Evolutionary conservation across 352 stramenopile species (phyloP).

Genomic region (Pythium volutum): DNA sequence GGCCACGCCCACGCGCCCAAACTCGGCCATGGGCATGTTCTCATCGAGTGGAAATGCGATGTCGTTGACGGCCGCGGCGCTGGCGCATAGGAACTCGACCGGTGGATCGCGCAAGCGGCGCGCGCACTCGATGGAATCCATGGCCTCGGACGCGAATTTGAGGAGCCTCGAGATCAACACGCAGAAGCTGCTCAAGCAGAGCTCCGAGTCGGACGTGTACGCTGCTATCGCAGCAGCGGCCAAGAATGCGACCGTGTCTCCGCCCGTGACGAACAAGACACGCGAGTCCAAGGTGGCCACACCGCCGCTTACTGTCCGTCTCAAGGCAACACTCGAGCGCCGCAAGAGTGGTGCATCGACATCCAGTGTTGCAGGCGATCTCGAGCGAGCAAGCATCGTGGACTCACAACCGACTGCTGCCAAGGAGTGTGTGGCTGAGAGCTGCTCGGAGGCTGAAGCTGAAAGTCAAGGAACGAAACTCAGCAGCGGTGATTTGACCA

Average conservation of each 20-base stretch:
- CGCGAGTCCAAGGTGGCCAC: conserved; percentile 6
- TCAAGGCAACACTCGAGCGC: conserved; percentile 17
- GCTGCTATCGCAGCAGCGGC: background rate
- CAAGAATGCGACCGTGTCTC: background rate
- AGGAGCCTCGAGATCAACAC: conserved; percentile 39
- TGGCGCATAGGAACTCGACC: background rate
- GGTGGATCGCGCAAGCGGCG: conserved; percentile 34
- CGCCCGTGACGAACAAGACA: conserved; percentile 1
- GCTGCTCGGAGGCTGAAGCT: conserved; percentile 19
- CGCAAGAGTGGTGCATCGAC: conserved; percentile 20
- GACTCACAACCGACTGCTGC: background rate
- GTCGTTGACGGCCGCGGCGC: background rate
- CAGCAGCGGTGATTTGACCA: background rate
- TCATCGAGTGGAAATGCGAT: background rate
- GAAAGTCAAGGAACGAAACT: conserved; percentile 1
- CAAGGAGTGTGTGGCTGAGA: conserved; percentile 24
- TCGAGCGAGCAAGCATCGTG: background rate
- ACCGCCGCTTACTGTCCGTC: conserved; percentile 16
- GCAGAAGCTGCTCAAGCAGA: conserved; percentile 22
- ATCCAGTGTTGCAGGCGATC: background rate
- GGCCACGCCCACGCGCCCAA: background rate
- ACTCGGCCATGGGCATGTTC: background rate
- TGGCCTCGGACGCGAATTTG: conserved; percentile 58
- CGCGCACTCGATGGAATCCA: conserved; percentile 66
- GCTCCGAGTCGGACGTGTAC: conserved; percentile 12